Evolutionary conservation across 257 asterid genomes (phyloP).

Genomic region (Solanum microdontum): DNA sequence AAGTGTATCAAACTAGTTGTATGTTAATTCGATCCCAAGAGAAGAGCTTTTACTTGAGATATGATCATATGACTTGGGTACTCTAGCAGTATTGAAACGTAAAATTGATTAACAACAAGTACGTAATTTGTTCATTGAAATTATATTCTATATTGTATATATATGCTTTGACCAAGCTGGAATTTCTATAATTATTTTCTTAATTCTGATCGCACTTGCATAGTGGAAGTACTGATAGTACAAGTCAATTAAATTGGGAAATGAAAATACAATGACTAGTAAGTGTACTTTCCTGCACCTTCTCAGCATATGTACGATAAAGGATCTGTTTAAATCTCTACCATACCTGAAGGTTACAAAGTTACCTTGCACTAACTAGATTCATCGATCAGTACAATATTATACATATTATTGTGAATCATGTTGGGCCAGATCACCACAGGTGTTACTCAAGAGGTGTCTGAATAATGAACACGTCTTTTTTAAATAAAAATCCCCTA

Average conservation of each 20-base stretch:
- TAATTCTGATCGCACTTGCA: not conserved
- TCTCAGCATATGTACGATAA: not conserved
- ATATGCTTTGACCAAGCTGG: not conserved
- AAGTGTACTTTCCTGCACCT: not conserved
- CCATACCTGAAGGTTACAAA: not conserved
- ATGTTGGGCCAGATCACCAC: not conserved
- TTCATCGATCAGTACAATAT: not conserved
- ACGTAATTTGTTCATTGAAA: not conserved
- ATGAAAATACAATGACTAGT: not conserved
- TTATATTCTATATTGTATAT: not conserved
- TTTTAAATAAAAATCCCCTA: not conserved
- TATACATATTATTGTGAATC: not conserved
- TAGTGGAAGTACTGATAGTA: not conserved
- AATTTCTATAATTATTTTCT: not conserved
- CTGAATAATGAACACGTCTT: not conserved
- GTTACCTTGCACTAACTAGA: not conserved
- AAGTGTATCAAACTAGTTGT: not conserved
- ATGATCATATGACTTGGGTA: not conserved
- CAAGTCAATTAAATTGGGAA: not conserved
- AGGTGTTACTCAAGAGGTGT: not conserved
- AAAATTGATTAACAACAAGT: not conserved
- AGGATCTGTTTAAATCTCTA: not conserved
- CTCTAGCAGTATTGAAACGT: not conserved
- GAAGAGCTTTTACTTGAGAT: not conserved
- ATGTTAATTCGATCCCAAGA: no score